Base-by-base conservation (phyloP, 108 stramenopile species). In the Skeletonema marinoi region DNA sequence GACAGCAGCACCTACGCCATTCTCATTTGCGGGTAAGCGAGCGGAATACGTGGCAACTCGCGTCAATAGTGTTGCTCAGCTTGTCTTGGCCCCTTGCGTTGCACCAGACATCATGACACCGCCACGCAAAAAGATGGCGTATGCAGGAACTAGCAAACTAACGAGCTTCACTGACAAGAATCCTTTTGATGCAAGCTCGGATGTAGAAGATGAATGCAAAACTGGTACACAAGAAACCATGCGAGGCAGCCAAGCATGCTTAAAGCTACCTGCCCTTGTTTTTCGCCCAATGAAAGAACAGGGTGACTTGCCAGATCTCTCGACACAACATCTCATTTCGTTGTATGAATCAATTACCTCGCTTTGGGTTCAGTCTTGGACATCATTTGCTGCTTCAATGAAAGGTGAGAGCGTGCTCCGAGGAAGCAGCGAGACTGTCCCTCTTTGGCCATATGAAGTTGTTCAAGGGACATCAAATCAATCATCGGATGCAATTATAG, bases 71-170 rank as follows among this genome's bases (percentile, higher is more conserved):
- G 88, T 89, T 65, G 94, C 94, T 9, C 87, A 91, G 58, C 82
- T 90, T 10, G 85, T 96, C 70, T 83, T 96, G n/a, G 90, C 92
- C 14, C 94, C 94, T 10, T 96, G 94, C 65, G 89, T 90, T 3
- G 85, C 92, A n/a, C 90, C 90, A 10, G 85, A 64, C 10, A 62
- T 70, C 32, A 66, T 86, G 65, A 73, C 79, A 68, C 54, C 54
- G 25, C 54, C 54, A 56, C 19, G 54, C 21, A 56, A 25, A 56
- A 56, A 56, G 25, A 25, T 25, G 21, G 6, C 54, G 10, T 56
- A 21, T 56, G 25, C 54, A 16, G 2, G 19, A 9, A 25, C 21
- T 56, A 56, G 54, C 54, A 56, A 48, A 14, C 63, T 71, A n/a
- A 41, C 35, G 31, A 66, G 63, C 33, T 32, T 31, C 35, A 65